A percentile compares a stretch with the other conserved stretches of the same genome.
These are phyloP conservation scores for Brettanomyces naardenensis DNA, from an alignment of 805 yeast species.

Conservation along the genomic window DNA sequence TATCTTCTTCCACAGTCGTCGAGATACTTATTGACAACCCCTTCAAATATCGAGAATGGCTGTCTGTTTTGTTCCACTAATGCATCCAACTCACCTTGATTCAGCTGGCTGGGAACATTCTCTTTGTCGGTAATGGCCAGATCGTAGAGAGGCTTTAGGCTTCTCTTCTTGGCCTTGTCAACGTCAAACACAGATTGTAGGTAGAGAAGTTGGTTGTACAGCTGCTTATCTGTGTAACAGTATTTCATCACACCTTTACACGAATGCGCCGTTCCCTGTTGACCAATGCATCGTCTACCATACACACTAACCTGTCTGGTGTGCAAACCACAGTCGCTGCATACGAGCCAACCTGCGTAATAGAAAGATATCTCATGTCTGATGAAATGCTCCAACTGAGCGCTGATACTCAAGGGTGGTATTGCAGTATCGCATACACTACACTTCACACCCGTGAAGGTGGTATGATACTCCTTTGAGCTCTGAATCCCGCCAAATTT, in stretches of 20 bases:
- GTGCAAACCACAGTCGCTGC: constrained; percentile 81
- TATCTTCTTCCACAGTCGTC: constrained; percentile 80
- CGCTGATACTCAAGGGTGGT: constrained; percentile 45
- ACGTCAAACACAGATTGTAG: constrained; percentile 74
- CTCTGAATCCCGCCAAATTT: constrained; percentile 69
- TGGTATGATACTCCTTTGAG: constrained; percentile 51
- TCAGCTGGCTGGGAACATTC: constrained; percentile 18
- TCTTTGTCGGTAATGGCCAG: constrained; percentile 12
- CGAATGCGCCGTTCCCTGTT: constrained; percentile 49
- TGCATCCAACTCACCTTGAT: constrained; percentile 55
- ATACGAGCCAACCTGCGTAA: constrained; percentile 78
- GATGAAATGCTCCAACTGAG: constrained; percentile 70
- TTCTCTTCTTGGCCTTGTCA: constrained; percentile 58
- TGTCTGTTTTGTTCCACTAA: constrained; percentile 73
- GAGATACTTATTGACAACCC: constrained; percentile 65
- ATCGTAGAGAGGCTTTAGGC: constrained; percentile 46
- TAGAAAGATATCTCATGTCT: constrained; percentile 65
- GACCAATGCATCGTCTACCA: constrained; percentile 77
- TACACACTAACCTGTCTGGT: constrained; percentile 86
- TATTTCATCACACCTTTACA: constrained; percentile 80
- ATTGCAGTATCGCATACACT: constrained; percentile 47
- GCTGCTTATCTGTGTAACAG: constrained; percentile 65
- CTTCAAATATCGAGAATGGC: constrained; percentile 42
- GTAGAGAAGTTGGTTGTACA: constrained; percentile 82
- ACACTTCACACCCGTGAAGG: constrained; percentile 68